phyloP scores from a whole-genome alignment of 495 filamentous ascomycete species.

The Penicillium atrosanguineum region DNA sequence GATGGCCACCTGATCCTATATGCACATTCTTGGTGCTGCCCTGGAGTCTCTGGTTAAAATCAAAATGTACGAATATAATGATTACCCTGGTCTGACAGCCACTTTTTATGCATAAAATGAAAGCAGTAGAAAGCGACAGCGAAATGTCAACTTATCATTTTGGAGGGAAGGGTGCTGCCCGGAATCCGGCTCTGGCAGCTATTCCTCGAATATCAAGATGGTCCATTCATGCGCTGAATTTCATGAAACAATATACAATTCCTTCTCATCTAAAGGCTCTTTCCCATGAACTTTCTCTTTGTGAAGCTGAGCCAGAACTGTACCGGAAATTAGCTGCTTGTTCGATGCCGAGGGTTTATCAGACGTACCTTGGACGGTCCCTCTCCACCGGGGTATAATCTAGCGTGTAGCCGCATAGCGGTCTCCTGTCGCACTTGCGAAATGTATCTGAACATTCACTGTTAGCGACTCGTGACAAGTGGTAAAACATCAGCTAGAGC shows the following conservation, averaged over 20 bases:
- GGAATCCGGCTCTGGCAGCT: slow-evolving; percentile 10
- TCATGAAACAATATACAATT: slow-evolving; percentile 30
- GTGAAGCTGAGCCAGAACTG: slow-evolving; percentile 98
- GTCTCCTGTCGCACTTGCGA: slow-evolving; percentile 91
- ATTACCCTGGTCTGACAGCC: background rate
- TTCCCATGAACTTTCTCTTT: slow-evolving; percentile 99
- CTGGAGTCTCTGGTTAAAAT: slow-evolving; percentile 10
- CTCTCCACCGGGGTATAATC: slow-evolving; percentile 80
- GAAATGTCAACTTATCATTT: background rate
- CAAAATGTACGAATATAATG: slow-evolving; percentile 21
- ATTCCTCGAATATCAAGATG: slow-evolving; percentile 11
- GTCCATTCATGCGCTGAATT: slow-evolving; percentile 35
- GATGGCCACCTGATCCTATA: slow-evolving; percentile 24
- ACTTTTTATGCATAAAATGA: background rate
- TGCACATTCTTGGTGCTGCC: background rate
- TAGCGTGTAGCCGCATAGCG: slow-evolving; percentile 71
- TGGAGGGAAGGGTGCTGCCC: slow-evolving; percentile 6
- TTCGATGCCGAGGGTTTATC: background rate
- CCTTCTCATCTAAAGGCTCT: slow-evolving; percentile 59
- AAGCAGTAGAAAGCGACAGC: background rate
- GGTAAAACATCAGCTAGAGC: background rate
- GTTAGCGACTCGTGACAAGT: background rate
- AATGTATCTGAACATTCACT: slow-evolving; percentile 55
- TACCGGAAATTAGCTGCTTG: slow-evolving; percentile 1
- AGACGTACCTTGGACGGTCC: slow-evolving; percentile 77